Percentiles rank a stretch among this genome's conserved stretches.
Evolutionary conservation across 495 filamentous ascomycete species (phyloP).

Genomic region (Aspergillus cristatus): DNA sequence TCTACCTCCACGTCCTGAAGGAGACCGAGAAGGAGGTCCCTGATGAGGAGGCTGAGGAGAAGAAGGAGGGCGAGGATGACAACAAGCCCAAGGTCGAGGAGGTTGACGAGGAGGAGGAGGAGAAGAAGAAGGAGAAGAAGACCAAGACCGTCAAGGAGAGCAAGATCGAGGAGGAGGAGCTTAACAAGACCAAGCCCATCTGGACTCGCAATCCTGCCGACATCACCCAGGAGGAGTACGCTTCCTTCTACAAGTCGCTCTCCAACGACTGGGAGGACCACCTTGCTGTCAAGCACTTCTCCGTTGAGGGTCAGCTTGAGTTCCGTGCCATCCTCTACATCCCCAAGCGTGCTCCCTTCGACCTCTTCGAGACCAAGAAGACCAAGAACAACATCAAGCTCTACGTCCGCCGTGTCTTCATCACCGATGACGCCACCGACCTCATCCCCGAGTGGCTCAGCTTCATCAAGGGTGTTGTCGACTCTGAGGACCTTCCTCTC

Average conservation of each 20-base stretch:
- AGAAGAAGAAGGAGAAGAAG: constrained; percentile 83
- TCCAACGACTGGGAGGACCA: constrained; percentile 99
- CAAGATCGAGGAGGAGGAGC: constrained; percentile 97
- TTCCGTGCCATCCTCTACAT: constrained; percentile 99
- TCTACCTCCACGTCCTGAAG: constrained; percentile 98
- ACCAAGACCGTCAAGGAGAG: constrained; percentile 99
- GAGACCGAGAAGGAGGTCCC: constrained; percentile 98
- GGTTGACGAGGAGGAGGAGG: constrained; percentile 75
- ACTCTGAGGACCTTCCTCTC: constrained; percentile 97
- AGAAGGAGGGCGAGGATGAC: constrained; percentile 74
- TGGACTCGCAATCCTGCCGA: constrained; percentile 98
- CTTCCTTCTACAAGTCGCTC: constrained; percentile 97
- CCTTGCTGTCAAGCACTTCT: constrained; percentile 99
- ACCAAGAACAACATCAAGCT: constrained; percentile 99
- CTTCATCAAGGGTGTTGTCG: constrained; percentile 99
- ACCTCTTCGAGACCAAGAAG: constrained; percentile 99
- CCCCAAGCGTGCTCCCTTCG: constrained; percentile 98
- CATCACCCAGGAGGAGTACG: constrained; percentile 95
- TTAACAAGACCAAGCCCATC: constrained; percentile 99
- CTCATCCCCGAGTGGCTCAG: constrained; percentile 98
- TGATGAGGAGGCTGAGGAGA: constrained; percentile 87
- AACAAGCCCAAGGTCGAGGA: constrained; percentile 71
- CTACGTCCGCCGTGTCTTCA: constrained; percentile 99
- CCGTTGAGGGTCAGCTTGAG: constrained; percentile 99
- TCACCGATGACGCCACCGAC: constrained; percentile 98